Evolutionary conservation across 176 grass and related monocot genomes (phyloP), one percentile per base, ranked within the genome.

Genomic region (Zea mays): DNA sequence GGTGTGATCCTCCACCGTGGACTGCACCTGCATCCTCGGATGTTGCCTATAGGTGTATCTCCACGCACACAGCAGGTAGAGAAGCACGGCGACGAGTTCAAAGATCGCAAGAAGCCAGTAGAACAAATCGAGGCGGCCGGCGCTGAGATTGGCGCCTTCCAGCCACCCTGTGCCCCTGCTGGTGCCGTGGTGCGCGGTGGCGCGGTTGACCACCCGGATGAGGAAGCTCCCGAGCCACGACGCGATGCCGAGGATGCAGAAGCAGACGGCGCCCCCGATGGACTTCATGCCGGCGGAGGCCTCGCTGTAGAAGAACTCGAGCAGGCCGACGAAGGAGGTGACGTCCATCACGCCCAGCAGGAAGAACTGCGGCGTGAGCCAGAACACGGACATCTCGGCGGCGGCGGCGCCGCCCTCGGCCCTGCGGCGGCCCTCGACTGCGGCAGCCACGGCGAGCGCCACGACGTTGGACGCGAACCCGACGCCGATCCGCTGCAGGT

Each of bases 241-340:
- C 14, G 85, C 80, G 46, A 87, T 1, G 14, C 87, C 92, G 47
- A 95, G 77, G 54, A 89, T 70, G 64, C 87, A 79, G 71, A 87
- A 95, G 79, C 85, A 84, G 34, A 95, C 44, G 21, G 89, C 80
- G 38, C 88, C 67, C 1, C 87, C 93, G 14, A 93, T 77, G 20
- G 93, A 97, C 75, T 91, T 85, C 93, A 93, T 97, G 11, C 76
- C 42, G 0, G 19, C 63, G 10, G 93, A 85, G 17, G 88, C 90
- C 73, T 97, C 85, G 52, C 77, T 84, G 84, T 79, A 93, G 80
- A 97, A 93, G 86, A 93, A 97, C 88, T 97, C 93, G 10, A 93
- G 81, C 45, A 93, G 71, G 27, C 93, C 93, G 0, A 86, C 88
- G 60, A 97, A 81, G 10, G 93, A 88, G 46, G 90, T 92, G 44